A percentile compares a stretch with the other conserved stretches of the same genome.
These are phyloP conservation scores for Raphanus hybrid DNA, from an alignment of 441 rosid species.

Conservation along the genomic window DNA sequence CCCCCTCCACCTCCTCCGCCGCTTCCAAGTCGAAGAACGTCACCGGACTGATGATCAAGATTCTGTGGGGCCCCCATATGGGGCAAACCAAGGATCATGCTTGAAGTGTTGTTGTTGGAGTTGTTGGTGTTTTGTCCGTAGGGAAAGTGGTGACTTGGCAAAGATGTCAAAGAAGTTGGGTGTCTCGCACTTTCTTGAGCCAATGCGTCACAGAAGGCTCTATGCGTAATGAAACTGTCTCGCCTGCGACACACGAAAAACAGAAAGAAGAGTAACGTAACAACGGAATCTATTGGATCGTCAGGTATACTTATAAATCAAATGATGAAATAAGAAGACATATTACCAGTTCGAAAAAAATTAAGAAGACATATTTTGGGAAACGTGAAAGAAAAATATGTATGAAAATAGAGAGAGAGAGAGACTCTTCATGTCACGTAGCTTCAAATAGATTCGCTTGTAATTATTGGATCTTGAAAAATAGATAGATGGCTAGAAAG, in stretches of 20 bases:
- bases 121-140: constrained; percentile 47
- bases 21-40: constrained; percentile 52
- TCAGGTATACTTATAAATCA: constrained; percentile 15
- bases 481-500: constrained; percentile 37
- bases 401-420: constrained; percentile 34
- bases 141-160: constrained; percentile 52
- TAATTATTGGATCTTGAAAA: constrained; percentile 49
- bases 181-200: constrained; percentile 67
- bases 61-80: constrained; percentile 54
- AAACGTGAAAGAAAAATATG: constrained; percentile 26
- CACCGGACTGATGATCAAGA: constrained; percentile 42
- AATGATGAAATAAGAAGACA: constrained; percentile 31
- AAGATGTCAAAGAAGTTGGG: constrained; percentile 54
- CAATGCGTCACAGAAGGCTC: constrained; percentile 66
- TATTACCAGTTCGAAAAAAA: constrained; percentile 1
- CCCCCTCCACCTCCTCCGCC: constrained; percentile 35
- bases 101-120: constrained; percentile 42
- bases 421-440: constrained; percentile 46
- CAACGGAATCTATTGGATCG: constrained; percentile 40
- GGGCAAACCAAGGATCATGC: constrained; percentile 54
- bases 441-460: constrained; percentile 46
- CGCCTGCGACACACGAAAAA: constrained; percentile 47
- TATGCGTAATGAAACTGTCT: constrained; percentile 65
- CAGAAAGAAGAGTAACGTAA: not conserved
- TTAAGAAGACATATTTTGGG: constrained; percentile 29